Base-by-base conservation (phyloP, 2,329 filamentous ascomycete genomes). In the Dactylella cylindrospora region DNA sequence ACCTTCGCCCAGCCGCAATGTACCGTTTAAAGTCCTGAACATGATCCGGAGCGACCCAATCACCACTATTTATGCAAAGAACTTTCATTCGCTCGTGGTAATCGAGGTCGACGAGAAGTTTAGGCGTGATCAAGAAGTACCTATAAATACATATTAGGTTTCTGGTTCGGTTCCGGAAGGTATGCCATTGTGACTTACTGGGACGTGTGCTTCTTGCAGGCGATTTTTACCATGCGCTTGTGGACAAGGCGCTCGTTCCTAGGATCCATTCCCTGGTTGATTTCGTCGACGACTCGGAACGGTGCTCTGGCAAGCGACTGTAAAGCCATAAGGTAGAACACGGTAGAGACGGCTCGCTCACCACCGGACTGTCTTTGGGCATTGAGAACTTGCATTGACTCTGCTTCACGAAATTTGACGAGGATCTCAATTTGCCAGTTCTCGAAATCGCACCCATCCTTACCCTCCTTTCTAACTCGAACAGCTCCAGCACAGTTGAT, bases 211-310 rank as follows among this genome's bases (percentile, higher is more conserved):
- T 90, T 84, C 67, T 83, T 81, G 73, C 93, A 97, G 35, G 93
- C 93, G 71, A 98, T 96, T 70, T 96, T 90, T 6, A 98, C 93
- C 86, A 98, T 94, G 66, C 93, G 88, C 71, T 91, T 89, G 75
- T 98, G 93, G 12, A 98, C 90, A 82, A 96, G 94, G 68, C 93
- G 87, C 75, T 98, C 93, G 74, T 98, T 98, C 69, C 93, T 85
- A 35, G 91, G 93, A 73, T 98, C 93, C 93, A 98, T 98, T 67
- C 93, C 93, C 75, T 98, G 93, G 71, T 98, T 98, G 78, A 98
- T 98, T 76, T 98, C 93, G 74, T 98, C 93, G 59, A 98, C 93
- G 43, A 98, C 91, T 46, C 93, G 89, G 80, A 98, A 98, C 1
- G 93, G 93, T 2, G 90, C 90, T 69, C 90, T 86, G 12, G 93